Percentiles rank a stretch among this genome's conserved stretches.
phyloP scores from a whole-genome alignment of 768 basidiomycete genomes.

The Pholiota microspora region DNA sequence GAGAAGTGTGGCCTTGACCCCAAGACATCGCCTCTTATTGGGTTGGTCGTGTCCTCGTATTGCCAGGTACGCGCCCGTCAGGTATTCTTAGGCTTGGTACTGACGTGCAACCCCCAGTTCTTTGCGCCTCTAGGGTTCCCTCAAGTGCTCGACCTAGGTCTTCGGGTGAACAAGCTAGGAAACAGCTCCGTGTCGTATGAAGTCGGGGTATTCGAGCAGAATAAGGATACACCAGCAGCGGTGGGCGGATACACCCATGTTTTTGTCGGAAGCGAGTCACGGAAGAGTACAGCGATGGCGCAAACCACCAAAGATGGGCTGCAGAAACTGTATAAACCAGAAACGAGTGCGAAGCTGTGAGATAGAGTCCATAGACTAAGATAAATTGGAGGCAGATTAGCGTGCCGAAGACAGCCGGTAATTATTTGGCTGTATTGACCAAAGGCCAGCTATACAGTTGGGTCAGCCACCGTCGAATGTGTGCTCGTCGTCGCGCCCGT shows the following conservation, averaged over 20 bases:
- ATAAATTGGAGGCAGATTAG: too few species aligned
- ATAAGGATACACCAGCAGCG: conserved; percentile 35
- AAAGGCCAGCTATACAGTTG: conserved; percentile 36
- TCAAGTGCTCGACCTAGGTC: conserved; percentile 63
- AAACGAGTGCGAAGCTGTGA: too few species aligned
- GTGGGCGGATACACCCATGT: conserved; percentile 77
- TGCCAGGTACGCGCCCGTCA: conserved; percentile 54
- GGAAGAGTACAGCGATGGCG: conserved; percentile 55
- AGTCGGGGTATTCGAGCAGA: conserved; percentile 68
- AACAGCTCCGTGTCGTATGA: conserved; percentile 79
- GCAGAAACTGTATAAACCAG: conserved; percentile 27
- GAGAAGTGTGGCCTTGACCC: conserved; percentile 59
- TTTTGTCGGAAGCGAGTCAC: conserved; percentile 63
- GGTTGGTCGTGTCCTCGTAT: conserved; percentile 75
- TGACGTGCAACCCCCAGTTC: conserved; percentile 39
- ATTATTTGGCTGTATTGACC: conserved; percentile 29
- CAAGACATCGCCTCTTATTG: conserved; percentile 51
- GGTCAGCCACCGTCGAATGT: conserved; percentile 31
- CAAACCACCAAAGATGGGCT: conserved; percentile 45
- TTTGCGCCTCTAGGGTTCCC: conserved; percentile 76
- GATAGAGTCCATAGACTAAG: too few species aligned
- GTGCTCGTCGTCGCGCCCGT: conserved; percentile 18
- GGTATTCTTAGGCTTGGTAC: background rate
- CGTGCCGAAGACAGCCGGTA: background rate
- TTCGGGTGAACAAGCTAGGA: conserved; percentile 67